Base-by-base conservation (phyloP, 345 rosid species). In the Hirschfeldia incana region DNA sequence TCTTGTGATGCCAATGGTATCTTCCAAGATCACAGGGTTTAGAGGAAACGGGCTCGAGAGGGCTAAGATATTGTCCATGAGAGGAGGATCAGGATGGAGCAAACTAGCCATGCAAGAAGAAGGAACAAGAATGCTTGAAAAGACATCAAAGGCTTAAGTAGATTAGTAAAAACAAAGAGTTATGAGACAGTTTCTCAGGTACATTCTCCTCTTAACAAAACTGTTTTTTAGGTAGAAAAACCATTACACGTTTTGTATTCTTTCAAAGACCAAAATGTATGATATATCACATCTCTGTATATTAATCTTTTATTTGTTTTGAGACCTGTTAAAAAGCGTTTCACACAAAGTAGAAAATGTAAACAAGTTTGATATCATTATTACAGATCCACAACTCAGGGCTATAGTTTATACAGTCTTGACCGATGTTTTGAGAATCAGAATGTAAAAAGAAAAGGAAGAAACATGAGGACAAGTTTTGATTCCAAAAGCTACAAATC, bases 1-100 rank as follows among this genome's bases (percentile, higher is more conserved):
- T 69, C 87, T 95, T 1, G 99, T 95, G 55, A 95, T 95, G 98
- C 99, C 98, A 13, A 95, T 95, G 98, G 89, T 95, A 61, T 95
- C 97, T 17, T 93, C 99, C 13, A 95, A 87, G 88, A 89, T 89
- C 8, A 92, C 94, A 53, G 98, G 96, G 49, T 95, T 93, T 70
- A 86, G 98, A 82, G 92, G 94, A 67, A 89, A 80, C 10, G 84
- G 85, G 12, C 70, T 93, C 8, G 96, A 95, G 74, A 77, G 94
- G 53, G 86, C 89, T 0, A 87, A 89, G 86, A 68, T 88, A 16
- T 82, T 93, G 44, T 87, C 94, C 13, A 57, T 93, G 83, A 87
- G 84, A 87, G 84, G 84, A 79, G 81, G 84, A 78, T 83, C 87
- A 4, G 85, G 89, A 67, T 95, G 95, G 97, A 86, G 87, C 81